Percentiles rank a stretch among this genome's conserved stretches.
Conservation (phyloP, 805 yeast genomes). For the Starmerella apis region DNA sequence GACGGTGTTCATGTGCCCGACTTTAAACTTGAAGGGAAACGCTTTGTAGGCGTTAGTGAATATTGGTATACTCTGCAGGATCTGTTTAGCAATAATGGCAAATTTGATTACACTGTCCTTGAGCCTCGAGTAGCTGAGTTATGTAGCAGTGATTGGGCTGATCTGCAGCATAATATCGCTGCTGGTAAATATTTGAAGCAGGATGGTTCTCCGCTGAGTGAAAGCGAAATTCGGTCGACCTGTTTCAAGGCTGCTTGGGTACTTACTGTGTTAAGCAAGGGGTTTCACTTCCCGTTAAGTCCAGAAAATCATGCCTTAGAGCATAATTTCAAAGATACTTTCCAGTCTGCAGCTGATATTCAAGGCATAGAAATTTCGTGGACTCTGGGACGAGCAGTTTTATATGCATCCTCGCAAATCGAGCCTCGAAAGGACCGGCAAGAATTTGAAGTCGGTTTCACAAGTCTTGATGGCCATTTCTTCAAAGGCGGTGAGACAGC, state of each 20-base stretch:
- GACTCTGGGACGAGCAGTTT: slow-evolving; percentile 82
- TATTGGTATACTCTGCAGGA: slow-evolving; percentile 97
- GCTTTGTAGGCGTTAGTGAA: slow-evolving; percentile 88
- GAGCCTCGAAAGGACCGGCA: slow-evolving; percentile 16
- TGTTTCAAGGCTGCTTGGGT: slow-evolving; percentile 97
- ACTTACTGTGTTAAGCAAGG: slow-evolving; percentile 77
- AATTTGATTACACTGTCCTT: slow-evolving; percentile 63
- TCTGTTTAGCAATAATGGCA: slow-evolving; percentile 79
- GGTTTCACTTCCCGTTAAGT: slow-evolving; percentile 64
- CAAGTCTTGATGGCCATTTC: slow-evolving; percentile 17
- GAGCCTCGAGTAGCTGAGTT: slow-evolving; percentile 55
- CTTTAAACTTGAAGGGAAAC: slow-evolving; percentile 66
- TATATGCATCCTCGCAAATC: slow-evolving; percentile 70
- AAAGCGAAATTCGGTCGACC: slow-evolving; percentile 54
- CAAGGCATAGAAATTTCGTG: slow-evolving; percentile 84
- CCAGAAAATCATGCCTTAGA: slow-evolving; percentile 30
- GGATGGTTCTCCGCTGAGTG: slow-evolving; percentile 39
- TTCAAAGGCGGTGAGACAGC: slow-evolving; percentile 26
- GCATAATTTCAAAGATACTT: slow-evolving; percentile 41
- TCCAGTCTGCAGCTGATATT: slow-evolving; percentile 71
- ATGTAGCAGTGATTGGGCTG: slow-evolving; percentile 68
- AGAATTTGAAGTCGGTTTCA: slow-evolving; percentile 23
- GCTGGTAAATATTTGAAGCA: slow-evolving; percentile 40
- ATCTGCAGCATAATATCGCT: slow-evolving; percentile 38
- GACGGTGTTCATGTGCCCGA: slow-evolving; percentile 93